Base-by-base conservation (phyloP, 371 early-diverging fungal species). In the Syncephalastrum monosporum region DNA sequence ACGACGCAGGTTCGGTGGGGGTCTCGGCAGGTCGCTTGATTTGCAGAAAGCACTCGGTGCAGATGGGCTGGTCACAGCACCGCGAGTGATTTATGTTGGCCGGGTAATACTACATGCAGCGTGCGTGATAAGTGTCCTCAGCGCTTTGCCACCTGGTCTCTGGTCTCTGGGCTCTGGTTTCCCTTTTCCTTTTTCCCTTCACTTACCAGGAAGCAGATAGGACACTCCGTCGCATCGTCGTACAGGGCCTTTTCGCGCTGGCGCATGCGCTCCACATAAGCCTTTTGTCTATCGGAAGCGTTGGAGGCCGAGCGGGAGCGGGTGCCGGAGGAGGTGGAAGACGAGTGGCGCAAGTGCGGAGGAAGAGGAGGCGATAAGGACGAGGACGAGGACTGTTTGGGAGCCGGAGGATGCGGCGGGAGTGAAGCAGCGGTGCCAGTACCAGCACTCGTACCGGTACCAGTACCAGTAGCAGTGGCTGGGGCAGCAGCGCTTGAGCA, bases 1-100 rank as follows among this genome's bases (percentile, higher is more conserved):
- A 96, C 42, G 85, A 80, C 17, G 91, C 85, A 7, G 90, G 79
- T 14, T 17, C 14, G 15, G 52, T 16, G 4, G 83, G 82, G 29
- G 81, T 72, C 55, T 81, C 81, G 3, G 68, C 77, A 38, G 85
- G 86, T 42, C 96, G 84, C 68, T 92, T 91, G 65, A 96, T 92
- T 80, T 96, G 95, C 50, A 95, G 83, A 74, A 96, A 94, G 67
- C 96, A 96, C 60, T 95, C 96, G 12, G 96, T 93, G 75, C 96
- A 96, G 48, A 96, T 91, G 14, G 96, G 96, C 63, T 95, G 90
- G 71, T 92, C 91, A 75, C 96, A 96, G 69, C 96, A 96, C 17
- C 90, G 80, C 16, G 95, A 89, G 62, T 90, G 86, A 75, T 96
- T 96, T 76, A 92, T 92, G 71, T 96, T 94, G 60, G 83, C 67